Conservation (phyloP, 352 stramenopile species). For the Globisporangium abappressorium region DNA sequence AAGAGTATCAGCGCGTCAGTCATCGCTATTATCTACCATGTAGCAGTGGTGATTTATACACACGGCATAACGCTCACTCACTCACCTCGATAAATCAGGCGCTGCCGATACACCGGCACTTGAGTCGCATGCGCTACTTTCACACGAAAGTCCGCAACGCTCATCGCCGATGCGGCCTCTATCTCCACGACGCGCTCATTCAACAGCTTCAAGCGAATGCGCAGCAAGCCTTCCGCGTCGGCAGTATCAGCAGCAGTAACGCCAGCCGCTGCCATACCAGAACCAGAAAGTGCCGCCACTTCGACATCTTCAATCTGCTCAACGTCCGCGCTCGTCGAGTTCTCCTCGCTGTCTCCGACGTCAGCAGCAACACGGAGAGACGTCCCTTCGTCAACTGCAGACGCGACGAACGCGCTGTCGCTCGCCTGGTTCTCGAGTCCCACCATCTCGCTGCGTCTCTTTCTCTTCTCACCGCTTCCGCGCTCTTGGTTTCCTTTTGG, state of each 20-base stretch:
- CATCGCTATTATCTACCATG: not conserved
- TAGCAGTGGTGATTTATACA: not conserved
- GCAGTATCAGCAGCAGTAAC: not conserved
- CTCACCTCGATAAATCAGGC: slow-evolving; percentile 89
- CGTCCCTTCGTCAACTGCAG: not conserved
- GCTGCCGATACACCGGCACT: slow-evolving; percentile 63
- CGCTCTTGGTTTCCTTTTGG: not conserved
- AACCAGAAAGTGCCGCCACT: not conserved
- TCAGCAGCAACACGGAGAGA: not conserved
- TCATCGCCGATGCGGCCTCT: slow-evolving; percentile 33
- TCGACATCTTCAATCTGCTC: not conserved
- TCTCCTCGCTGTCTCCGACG: not conserved
- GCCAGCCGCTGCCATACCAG: not conserved
- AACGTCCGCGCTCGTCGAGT: not conserved
- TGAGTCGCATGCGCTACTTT: slow-evolving; percentile 52
- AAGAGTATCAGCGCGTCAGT: not conserved
- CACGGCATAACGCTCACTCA: not conserved
- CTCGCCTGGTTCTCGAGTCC: slow-evolving; percentile 7
- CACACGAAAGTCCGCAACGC: slow-evolving; percentile 61
- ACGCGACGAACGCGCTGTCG: not conserved
- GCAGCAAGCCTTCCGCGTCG: not conserved
- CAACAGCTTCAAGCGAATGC: slow-evolving; percentile 63
- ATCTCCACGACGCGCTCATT: slow-evolving; percentile 80
- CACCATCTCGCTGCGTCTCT: slow-evolving; percentile 4
- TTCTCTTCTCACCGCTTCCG: not conserved